A percentile compares a stretch with the other conserved stretches of the same genome.
Conservation (phyloP, 805 yeast genomes). For the Candida coquimbonensis region DNA sequence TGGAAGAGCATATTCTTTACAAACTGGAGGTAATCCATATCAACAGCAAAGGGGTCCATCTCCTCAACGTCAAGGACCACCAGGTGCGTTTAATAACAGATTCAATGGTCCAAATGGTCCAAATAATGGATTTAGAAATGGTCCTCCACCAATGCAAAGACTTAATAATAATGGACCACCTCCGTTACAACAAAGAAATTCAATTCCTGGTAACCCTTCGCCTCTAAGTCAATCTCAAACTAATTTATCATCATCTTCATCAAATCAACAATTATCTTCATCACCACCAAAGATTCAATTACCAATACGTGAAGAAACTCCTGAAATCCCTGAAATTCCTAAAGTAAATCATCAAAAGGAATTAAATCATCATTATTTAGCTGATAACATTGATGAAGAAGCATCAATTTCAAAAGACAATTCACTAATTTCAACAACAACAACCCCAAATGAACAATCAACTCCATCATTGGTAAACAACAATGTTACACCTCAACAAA, state of each 20-base stretch:
- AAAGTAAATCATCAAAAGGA: background rate
- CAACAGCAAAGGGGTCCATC: background rate
- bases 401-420: background rate
- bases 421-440: conserved; percentile 7
- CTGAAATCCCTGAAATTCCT: conserved; percentile 1
- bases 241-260: background rate
- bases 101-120: background rate
- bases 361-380: conserved; percentile 18
- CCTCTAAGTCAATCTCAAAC: conserved; percentile 10
- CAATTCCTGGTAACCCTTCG: conserved; percentile 15
- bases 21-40: conserved; percentile 1
- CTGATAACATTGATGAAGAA: conserved; percentile 17
- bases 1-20: conserved; percentile 1
- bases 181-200: conserved; percentile 10
- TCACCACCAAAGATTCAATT: background rate
- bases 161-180: background rate
- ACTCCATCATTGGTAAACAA: conserved; percentile 16
- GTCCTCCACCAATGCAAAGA: background rate
- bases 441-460: conserved; percentile 17
- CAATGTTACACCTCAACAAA: background rate
- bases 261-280: background rate
- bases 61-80: background rate
- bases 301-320: background rate
- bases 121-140: background rate
- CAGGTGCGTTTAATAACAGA: background rate